Base-by-base conservation (phyloP, 2,329 filamentous ascomycete genomes). In the Fusarium brevicatenulatum region DNA sequence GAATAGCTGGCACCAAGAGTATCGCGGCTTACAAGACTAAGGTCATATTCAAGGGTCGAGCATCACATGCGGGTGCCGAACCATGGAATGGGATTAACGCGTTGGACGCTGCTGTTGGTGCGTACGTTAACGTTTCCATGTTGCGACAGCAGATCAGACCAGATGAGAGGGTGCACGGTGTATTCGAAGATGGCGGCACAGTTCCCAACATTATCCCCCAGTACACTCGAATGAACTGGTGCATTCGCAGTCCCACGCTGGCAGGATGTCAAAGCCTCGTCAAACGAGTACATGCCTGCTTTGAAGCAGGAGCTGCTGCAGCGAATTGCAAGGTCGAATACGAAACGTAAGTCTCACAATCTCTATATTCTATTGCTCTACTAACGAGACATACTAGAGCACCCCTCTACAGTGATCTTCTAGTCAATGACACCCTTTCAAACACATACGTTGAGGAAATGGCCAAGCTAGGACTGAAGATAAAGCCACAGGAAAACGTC, bases 321-420 rank as follows among this genome's bases (percentile, higher is more conserved):
- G 54, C 54, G 0, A 36, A 28, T 10, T 57, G 54, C n/a, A 13
- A n/a, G 1, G 23, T 57, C 10, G 54, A 57, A 28, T 47, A 57
- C 11, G 54, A 36, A 4, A n/a, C 19, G 30, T 57, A 5, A 28
- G 40, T 5, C 13, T 1, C 13, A 25, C 13, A 9, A 4, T 19
- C 8, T 36, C 5, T 9, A 36, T n/a, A 13, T 13, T 8, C 0
- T 1, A 3, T 5, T 11, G 5, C 23, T 2, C 6, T 18, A 7
- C 30, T 36, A 3, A 36, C n/a, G 16, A 2, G 5, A 1, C 10
- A 44, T 25, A 7, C 4, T 13, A 28, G 54, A 7, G 18, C 9
- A 13, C 40, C 54, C n/a, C 8, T 36, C 5, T 57, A 57, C 5
- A 57, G 4, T 4, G 40, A 57, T 5, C 54, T 57, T 13, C 5